Evolutionary conservation across 2,329 filamentous ascomycete species (phyloP), one percentile per base, ranked within the genome.

Genomic region (Aspergillus floridensis): DNA sequence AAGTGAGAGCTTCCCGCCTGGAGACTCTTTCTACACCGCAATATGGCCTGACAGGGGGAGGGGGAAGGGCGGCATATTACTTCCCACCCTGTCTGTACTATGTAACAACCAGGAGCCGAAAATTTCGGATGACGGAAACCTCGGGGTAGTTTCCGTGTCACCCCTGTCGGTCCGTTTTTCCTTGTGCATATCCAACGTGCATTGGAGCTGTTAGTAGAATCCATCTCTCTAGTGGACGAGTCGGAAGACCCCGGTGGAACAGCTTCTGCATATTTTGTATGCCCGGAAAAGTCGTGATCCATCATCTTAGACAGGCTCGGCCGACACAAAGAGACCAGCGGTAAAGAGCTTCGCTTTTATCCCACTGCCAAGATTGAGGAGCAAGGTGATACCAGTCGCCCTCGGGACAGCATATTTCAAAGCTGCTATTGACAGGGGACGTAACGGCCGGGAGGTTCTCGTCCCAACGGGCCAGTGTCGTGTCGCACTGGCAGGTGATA

Each of bases 11-110:
- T 26, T 26, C 24, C 24, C 24, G 26, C 26, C 26, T 29, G 26
- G 26, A 29, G 26, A 29, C 26, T 29, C 26, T 29, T 29, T 29
- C 44, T 49, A 59, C 61, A 63, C 61, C 59, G 56, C 61, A 63
- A 59, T 49, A 35, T 61, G 32, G 47, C 26, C 22, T 12, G 44
- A 49, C 26, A 47, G 52, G 22, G 32, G 22, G 4, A 5, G 22
- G 22, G 4, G 22, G 22, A 22, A 26, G 26, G 26, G 26, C 2
- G 2, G 21, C 38, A 8, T 29, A n/a, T 46, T 14, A 49, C 26
- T 54, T 55, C 49, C n/a, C 41, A 57, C 53, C 49, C 31, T 53
- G 58, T 47, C 61, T 21, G 38, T 19, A 49, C 48, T 29, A 53
- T 60, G 32, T 49, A 49, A 60, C 49, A 57, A 48, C 32, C 31